Evolutionary conservation across 768 basidiomycete genomes (phyloP), one percentile per base, ranked within the genome.

Genomic region (Boletus huronensis): DNA sequence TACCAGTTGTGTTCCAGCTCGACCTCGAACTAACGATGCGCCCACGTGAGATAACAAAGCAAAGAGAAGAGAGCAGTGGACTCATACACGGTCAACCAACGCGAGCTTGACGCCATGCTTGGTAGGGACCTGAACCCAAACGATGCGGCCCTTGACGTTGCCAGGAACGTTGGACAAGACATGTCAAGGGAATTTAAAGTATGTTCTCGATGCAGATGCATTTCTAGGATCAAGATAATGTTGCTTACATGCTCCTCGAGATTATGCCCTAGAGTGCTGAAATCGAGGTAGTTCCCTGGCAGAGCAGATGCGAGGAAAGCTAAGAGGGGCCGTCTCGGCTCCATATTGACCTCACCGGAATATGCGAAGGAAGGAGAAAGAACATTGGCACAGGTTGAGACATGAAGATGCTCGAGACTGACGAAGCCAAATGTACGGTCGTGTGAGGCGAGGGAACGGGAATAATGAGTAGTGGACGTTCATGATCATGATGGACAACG

Each of bases 1-100:
- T 98, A 98, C 92, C 92, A 96, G 72, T 94, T 98, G 73, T 97
- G 86, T 65, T 85, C 67, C 88, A 96, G 92, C 78, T 93, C 89
- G 42, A 96, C 88, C 67, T 94, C 92, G 64, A 94, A 88, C 84
- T 88, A 13, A 53, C n/a, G 25, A 41, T 13, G 16, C 9, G 11
- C 23, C 5, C 19, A 3, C 14, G 8, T 61, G n/a, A 63, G 57
- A 43, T 5, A 6, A 26, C 13, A 26, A 6, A 29, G 11, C 5
- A 4, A 16, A 39, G 11, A 8, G 10, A 21, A 16, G 21, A 13
- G 10, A 11, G 3, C 0, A 13, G 10, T n/a, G 11, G 6, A 42
- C 17, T 44, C 70, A 19, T 53, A 72, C 66, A 10, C 55, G 56
- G 36, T 71, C 97, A 5, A 92, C 92, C 57, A 92, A 82, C 64